phyloP scores from a whole-genome alignment of 2,329 filamentous ascomycete species.

The Colletotrichum tabaci region DNA sequence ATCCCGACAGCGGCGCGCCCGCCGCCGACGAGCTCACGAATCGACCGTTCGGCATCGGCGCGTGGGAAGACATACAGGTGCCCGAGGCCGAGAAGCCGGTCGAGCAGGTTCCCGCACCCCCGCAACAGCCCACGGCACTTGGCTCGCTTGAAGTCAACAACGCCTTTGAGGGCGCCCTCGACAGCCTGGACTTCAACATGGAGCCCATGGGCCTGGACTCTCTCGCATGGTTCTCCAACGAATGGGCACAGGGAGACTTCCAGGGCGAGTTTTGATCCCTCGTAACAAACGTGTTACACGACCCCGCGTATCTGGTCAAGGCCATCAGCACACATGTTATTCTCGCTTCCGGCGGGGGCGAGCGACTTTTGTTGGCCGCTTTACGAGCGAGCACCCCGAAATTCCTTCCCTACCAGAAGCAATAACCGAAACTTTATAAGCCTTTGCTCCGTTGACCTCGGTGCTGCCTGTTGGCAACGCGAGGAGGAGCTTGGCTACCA shows the following conservation, averaged over 20 bases:
- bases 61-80: slow-evolving; percentile 40
- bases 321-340: not conserved
- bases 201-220: slow-evolving; percentile 60
- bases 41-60: slow-evolving; percentile 38
- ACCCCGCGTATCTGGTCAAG: too few species aligned
- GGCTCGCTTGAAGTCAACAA: slow-evolving; percentile 63
- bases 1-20: slow-evolving; percentile 32
- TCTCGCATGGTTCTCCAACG: slow-evolving; percentile 37
- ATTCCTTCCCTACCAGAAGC: not conserved
- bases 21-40: slow-evolving; percentile 39
- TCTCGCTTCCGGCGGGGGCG: too few species aligned
- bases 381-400: not conserved
- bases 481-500: not conserved
- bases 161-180: slow-evolving; percentile 64
- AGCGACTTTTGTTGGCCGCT: not conserved
- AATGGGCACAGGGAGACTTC: slow-evolving; percentile 38
- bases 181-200: slow-evolving; percentile 62
- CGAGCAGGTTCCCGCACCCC: slow-evolving; percentile 19
- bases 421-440: not conserved
- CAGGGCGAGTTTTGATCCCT: slow-evolving; percentile 25
- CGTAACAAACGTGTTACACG: not conserved
- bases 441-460: not conserved
- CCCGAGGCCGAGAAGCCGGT: slow-evolving; percentile 34
- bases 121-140: slow-evolving; percentile 48
- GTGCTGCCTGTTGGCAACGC: not conserved